Percentiles rank a stretch among this genome's conserved stretches.
These are phyloP conservation scores for Camelina sativa DNA, from an alignment of 345 rosid species.

Conservation along the genomic window DNA sequence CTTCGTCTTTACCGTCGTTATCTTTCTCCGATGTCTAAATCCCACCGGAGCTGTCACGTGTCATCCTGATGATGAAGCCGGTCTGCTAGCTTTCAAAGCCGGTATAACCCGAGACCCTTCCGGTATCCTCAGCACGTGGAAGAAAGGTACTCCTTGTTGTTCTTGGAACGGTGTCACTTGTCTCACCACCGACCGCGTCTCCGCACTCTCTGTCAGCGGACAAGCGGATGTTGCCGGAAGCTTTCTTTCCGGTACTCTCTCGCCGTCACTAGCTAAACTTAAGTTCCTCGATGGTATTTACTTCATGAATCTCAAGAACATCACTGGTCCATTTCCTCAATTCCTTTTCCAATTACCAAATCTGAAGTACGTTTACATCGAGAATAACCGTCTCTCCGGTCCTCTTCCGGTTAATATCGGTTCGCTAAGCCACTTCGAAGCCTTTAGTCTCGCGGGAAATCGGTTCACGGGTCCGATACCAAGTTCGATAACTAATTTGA, in stretches of 20 bases:
- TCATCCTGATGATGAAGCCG: slow-evolving; percentile 65
- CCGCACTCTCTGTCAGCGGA: slow-evolving; percentile 44
- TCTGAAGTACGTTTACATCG: slow-evolving; percentile 59
- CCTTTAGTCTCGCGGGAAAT: slow-evolving; percentile 59
- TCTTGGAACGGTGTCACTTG: slow-evolving; percentile 62
- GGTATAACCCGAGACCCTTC: slow-evolving; percentile 72
- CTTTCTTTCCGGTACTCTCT: slow-evolving; percentile 66
- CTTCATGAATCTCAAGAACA: slow-evolving; percentile 51
- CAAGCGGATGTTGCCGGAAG: slow-evolving; percentile 46
- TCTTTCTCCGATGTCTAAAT: slow-evolving; percentile 28
- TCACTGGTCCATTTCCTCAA: slow-evolving; percentile 72
- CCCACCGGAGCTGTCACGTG: slow-evolving; percentile 55
- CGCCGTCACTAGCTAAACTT: slow-evolving; percentile 58
- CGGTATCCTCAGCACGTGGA: slow-evolving; percentile 68
- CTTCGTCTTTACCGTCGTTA: slow-evolving; percentile 27
- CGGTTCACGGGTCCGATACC: slow-evolving; percentile 69
- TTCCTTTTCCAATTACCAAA: slow-evolving; percentile 56
- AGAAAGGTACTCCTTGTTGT: slow-evolving; percentile 75
- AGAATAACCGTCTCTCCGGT: slow-evolving; percentile 72
- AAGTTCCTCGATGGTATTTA: slow-evolving; percentile 57
- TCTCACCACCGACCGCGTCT: slow-evolving; percentile 51
- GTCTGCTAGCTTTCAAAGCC: slow-evolving; percentile 74
- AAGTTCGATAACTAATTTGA: slow-evolving; percentile 53
- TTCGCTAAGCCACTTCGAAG: slow-evolving; percentile 47
- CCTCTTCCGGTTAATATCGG: slow-evolving; percentile 56